These are phyloP conservation scores for Penicillium expansum DNA, from an alignment of 2,329 filamentous ascomycete genomes.

Conservation along the genomic window DNA sequence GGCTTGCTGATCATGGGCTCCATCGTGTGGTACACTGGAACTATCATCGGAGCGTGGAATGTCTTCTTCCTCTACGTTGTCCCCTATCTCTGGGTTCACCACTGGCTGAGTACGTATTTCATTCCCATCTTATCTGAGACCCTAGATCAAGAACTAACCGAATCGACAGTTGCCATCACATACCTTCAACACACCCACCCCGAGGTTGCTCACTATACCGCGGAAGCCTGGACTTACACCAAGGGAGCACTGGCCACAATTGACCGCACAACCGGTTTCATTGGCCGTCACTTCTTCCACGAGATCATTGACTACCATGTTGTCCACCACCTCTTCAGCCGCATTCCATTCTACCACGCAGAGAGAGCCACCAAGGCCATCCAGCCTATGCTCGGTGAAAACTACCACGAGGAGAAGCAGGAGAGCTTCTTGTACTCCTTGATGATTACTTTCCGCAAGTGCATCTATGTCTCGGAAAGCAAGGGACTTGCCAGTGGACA, in stretches of 20 bases:
- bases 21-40: conserved; percentile 53
- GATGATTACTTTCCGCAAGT: conserved; percentile 48
- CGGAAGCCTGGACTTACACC: conserved; percentile 60
- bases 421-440: conserved; percentile 48
- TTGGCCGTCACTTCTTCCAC: conserved; percentile 65
- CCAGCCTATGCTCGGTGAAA: conserved; percentile 54
- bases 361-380: conserved; percentile 59
- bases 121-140: neutral
- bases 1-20: conserved; percentile 55
- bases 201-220: conserved; percentile 57
- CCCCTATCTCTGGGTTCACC: conserved; percentile 68
- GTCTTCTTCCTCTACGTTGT: conserved; percentile 60
- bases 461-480: conserved; percentile 48
- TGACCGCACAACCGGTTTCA: conserved; percentile 63
- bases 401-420: conserved; percentile 45
- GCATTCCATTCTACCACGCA: conserved; percentile 61
- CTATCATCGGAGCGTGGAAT: conserved; percentile 56
- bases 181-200: conserved; percentile 71
- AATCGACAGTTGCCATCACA: conserved; percentile 62
- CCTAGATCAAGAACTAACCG: neutral
- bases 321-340: conserved; percentile 62
- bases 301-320: conserved; percentile 65
- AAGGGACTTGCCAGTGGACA: conserved; percentile 19
- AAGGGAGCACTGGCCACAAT: conserved; percentile 62
- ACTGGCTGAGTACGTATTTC: conserved; percentile 60